Evolutionary conservation across 768 basidiomycete genomes (phyloP).

Genomic region (Phaffia australis): DNA sequence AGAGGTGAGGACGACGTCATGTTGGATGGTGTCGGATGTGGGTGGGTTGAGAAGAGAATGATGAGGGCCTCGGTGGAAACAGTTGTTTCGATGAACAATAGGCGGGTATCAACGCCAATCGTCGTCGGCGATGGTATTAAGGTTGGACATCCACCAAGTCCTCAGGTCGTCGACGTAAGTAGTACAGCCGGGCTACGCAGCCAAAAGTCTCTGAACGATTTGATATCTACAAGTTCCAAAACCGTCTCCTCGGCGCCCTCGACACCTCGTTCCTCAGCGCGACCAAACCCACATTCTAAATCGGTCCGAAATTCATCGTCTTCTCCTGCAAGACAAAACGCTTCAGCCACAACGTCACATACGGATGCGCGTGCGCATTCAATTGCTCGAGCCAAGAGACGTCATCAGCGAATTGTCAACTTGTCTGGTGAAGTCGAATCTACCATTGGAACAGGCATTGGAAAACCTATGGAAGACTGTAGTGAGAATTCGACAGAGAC

Average conservation of each 20-base stretch:
- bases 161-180: constrained; percentile 8
- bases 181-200: too few relatives aligned
- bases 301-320: neutral
- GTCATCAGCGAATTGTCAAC: constrained; percentile 66
- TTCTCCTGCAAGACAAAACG: neutral
- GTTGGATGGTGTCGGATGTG: constrained; percentile 53
- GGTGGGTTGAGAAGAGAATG: constrained; percentile 33
- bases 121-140: neutral
- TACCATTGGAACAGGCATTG: neutral
- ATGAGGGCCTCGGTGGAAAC: constrained; percentile 28
- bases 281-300: neutral
- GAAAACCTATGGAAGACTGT: constrained; percentile 24
- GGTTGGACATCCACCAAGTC: constrained; percentile 4
- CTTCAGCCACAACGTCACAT: constrained; percentile 3
- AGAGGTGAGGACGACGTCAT: constrained; percentile 46
- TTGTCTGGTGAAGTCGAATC: constrained; percentile 39
- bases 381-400: constrained; percentile 39
- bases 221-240: neutral
- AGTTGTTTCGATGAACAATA: constrained; percentile 1
- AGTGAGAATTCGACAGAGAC: constrained; percentile 31
- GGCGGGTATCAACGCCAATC: neutral
- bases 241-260: neutral
- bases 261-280: neutral
- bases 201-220: too few relatives aligned
- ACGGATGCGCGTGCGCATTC: constrained; percentile 5